Evolutionary conservation across 345 rosid genomes (phyloP), one percentile per base, ranked within the genome.

Genomic region (Raphanus raphanistrum): DNA sequence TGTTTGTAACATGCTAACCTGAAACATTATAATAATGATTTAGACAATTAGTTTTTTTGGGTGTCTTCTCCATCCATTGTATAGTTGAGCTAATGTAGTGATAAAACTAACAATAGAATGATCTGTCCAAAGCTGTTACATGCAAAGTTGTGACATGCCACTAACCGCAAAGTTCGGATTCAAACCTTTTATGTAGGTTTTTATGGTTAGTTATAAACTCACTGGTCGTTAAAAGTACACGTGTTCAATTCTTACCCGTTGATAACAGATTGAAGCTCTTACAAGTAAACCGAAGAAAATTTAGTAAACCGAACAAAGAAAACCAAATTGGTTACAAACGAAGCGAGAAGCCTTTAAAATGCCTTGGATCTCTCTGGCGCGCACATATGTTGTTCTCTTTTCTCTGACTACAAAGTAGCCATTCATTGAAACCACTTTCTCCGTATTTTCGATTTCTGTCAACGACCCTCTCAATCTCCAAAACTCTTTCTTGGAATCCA

Each of bases 361-460:
- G 76, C 82, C 79, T 70, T 31, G 21, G 68, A 80, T 81, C 31
- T 36, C 78, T 81, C 78, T 76, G 10, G 75, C 78, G 75, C 78
- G 70, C 70, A 79, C 73, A 79, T 16, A n/a, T 61, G 68, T 80
- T 21, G 59, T 35, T n/a, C 17, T 48, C 10, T 76, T 71, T 67
- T 82, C 77, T 76, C 73, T 75, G 80, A 76, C 80, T 72, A 80
- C 76, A 75, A 71, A 79, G 82, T 52, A 25, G 11, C 73, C 83
- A 57, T 69, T 66, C 71, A 58, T 80, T 76, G 70, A 80, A 72
- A 71, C 77, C 77, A 65, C 58, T 66, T 71, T 43, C 69, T 73
- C 54, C 52, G 8, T 65, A 76, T 59, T 73, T 63, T 77, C 72
- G 55, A 38, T 54, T 52, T 29, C 58, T 73, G 63, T 66, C 78